phyloP scores from a whole-genome alignment of 805 yeast genomes.

The Kodamaea leandrae region DNA sequence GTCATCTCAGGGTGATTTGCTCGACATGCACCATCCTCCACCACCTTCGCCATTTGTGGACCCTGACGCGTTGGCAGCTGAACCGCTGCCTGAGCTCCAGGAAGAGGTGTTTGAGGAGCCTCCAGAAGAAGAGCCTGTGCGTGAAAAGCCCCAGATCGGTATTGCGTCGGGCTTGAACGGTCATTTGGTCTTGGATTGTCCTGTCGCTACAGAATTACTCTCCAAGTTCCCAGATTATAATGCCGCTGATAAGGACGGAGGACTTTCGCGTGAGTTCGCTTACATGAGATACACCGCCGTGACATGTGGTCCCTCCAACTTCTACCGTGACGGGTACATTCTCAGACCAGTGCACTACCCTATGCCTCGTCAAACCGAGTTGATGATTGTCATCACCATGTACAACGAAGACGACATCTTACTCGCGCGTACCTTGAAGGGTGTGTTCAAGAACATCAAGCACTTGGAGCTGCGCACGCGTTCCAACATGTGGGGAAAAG shows the following conservation, averaged over 20 bases:
- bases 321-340: slow-evolving; percentile 52
- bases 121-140: slow-evolving; percentile 32
- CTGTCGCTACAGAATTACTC: slow-evolving; percentile 70
- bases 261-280: slow-evolving; percentile 52
- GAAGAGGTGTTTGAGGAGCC: slow-evolving; percentile 25
- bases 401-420: slow-evolving; percentile 65
- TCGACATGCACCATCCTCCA: not conserved
- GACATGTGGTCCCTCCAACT: slow-evolving; percentile 68
- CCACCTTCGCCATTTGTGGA: slow-evolving; percentile 11
- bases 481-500: slow-evolving; percentile 49
- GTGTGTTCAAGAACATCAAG: slow-evolving; percentile 61
- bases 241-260: slow-evolving; percentile 34
- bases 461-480: slow-evolving; percentile 49
- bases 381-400: slow-evolving; percentile 62
- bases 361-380: slow-evolving; percentile 52
- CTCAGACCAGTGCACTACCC: slow-evolving; percentile 57
- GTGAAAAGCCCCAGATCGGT: slow-evolving; percentile 34
- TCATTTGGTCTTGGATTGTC: slow-evolving; percentile 83
- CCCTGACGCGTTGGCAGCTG: slow-evolving; percentile 20
- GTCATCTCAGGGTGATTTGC: slow-evolving; percentile 1
- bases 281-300: slow-evolving; percentile 65
- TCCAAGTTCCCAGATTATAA: slow-evolving; percentile 41
- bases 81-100: slow-evolving; percentile 2
- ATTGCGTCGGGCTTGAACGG: slow-evolving; percentile 49
- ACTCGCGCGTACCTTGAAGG: slow-evolving; percentile 60